These are phyloP conservation scores for Prillingera fragicola DNA, from an alignment of 1,284 basidiomycete species.

Conservation along the genomic window DNA sequence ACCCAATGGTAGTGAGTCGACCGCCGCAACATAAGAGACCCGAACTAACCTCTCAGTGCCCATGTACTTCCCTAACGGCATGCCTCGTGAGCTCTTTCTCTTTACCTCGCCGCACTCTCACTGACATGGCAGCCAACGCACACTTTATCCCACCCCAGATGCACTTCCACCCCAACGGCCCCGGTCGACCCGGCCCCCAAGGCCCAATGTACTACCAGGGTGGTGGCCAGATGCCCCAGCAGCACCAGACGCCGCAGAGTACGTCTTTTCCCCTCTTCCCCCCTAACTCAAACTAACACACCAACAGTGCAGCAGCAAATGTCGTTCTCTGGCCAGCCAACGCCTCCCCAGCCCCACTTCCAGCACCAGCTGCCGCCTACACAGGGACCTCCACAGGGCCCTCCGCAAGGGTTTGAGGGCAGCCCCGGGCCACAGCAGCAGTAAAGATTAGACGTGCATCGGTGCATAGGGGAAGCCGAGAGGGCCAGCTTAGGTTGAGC, in stretches of 20 bases:
- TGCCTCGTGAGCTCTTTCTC: slow-evolving; percentile 23
- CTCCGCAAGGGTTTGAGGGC: too few species aligned
- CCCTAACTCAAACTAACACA: not conserved
- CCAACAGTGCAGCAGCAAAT: slow-evolving; percentile 16
- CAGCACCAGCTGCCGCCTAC: too few species aligned
- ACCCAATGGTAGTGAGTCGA: slow-evolving; percentile 35
- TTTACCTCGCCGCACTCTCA: not conserved
- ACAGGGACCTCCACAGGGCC: too few species aligned
- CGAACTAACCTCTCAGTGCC: not conserved
- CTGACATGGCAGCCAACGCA: slow-evolving; percentile 24
- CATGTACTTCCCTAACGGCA: slow-evolving; percentile 20
- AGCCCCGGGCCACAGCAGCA: too few species aligned
- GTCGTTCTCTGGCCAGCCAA: slow-evolving; percentile 16
- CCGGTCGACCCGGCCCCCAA: slow-evolving; percentile 12
- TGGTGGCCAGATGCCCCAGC: slow-evolving; percentile 22
- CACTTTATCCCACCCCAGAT: slow-evolving; percentile 40
- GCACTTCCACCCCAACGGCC: slow-evolving; percentile 30
- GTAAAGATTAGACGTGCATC: too few species aligned
- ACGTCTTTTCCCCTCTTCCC: slow-evolving; percentile 8
- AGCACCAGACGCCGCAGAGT: slow-evolving; percentile 43
- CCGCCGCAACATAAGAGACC: too few species aligned
- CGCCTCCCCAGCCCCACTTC: slow-evolving; percentile 20
- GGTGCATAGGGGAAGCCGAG: too few species aligned
- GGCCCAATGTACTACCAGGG: slow-evolving; percentile 26
- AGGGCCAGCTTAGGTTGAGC: too few species aligned